Evolutionary conservation across 2,329 filamentous ascomycete genomes (phyloP), one percentile per base, ranked within the genome.

Genomic region (Xylaria hypoxylon): DNA sequence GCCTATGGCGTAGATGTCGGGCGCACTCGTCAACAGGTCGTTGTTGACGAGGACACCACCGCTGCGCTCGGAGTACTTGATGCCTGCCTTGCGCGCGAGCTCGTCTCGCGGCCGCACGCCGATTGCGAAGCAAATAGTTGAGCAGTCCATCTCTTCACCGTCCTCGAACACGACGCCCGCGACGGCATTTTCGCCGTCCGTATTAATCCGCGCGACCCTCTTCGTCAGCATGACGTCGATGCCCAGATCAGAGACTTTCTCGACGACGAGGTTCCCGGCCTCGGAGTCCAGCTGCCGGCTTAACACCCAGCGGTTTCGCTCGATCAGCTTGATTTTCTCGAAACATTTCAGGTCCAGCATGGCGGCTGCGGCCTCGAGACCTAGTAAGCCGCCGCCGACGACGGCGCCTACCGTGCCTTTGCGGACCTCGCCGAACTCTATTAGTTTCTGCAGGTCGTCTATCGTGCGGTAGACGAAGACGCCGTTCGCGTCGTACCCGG

Each of bases 391-490:
- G 59, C 94, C 94, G 26, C 94, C 94, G 3, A 97, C 92, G 0
- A 96, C 93, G 4, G 89, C 86, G 0, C 92, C 93, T 2, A 86
- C 86, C 2, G 89, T 88, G 4, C 88, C 92, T 71, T 89, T 91
- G 60, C 88, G 87, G 11, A 83, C 81, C 0, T 87, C 84, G 0
- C 92, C 88, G 75, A 91, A 97, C 1, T 84, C 82, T 63, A 97
- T 96, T 3, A 97, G 85, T 48, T 85, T 87, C 75, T 94, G 85
- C 40, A 97, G 80, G 76, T 97, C 94, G 2, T 91, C 88, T 66
- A 97, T 94, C 0, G 90, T 96, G 53, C 94, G 87, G 77, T 97
- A 97, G 7, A 97, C 93, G 74, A 97, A 97, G 2, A 96, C 91
- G 1, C 94, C 94, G 26, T 88, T 88, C 11, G 92, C 92, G 76